A percentile compares a stretch with the other conserved stretches of the same genome.
Conservation (phyloP, 2,329 filamentous ascomycete species). For the Aspergillus sp. region DNA sequence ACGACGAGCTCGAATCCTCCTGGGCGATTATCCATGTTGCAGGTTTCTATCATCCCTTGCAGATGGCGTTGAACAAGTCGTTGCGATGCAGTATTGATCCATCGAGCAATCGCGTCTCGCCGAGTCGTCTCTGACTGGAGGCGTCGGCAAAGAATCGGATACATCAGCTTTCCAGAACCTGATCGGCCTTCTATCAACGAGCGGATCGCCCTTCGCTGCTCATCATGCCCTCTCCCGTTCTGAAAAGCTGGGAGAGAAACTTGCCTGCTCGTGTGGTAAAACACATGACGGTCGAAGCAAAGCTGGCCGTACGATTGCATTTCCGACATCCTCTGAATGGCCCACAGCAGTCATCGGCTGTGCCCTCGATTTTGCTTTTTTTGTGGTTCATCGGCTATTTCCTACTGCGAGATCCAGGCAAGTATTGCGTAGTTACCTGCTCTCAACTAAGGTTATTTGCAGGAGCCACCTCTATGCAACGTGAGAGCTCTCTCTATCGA, state of each 20-base stretch:
- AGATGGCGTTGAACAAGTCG: conserved; percentile 11
- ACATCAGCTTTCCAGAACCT: conserved; percentile 24
- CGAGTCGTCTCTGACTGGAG: conserved; percentile 5
- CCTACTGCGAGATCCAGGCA: not conserved
- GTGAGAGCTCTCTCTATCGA: not conserved
- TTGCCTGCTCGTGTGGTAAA: not conserved
- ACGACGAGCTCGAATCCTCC: not conserved
- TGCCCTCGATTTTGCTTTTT: conserved; percentile 4
- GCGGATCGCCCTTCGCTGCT: conserved; percentile 7
- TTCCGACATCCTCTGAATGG: not conserved
- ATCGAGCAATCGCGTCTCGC: conserved; percentile 15
- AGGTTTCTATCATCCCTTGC: conserved; percentile 23
- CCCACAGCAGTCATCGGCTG: not conserved
- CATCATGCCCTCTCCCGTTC: not conserved
- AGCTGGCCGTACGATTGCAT: not conserved
- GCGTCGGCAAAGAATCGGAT: conserved; percentile 9
- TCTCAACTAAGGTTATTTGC: not conserved
- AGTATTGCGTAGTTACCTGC: not conserved
- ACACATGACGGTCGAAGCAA: not conserved
- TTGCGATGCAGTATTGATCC: conserved; percentile 9
- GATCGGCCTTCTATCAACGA: conserved; percentile 21
- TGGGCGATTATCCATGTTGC: conserved; percentile 6
- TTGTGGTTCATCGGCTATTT: conserved; percentile 2
- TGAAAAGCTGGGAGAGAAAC: not conserved
- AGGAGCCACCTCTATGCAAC: not conserved